A percentile compares a stretch with the other conserved stretches of the same genome.
Conservation (phyloP, 1,284 basidiomycete genomes). For the Naganishia albida region DNA sequence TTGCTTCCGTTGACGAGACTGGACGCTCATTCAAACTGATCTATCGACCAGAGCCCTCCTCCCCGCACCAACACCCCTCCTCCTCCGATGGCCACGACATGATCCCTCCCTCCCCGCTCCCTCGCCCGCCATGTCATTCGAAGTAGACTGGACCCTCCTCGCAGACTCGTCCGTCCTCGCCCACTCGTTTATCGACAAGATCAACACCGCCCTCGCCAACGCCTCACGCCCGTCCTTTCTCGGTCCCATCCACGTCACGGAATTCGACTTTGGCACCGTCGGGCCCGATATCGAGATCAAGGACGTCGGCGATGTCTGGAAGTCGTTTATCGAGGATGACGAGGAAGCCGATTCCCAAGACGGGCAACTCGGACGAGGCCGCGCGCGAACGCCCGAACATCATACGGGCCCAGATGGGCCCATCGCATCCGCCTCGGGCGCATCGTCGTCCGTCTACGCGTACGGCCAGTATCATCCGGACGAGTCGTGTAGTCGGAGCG, state of each 20-base stretch:
- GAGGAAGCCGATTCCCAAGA: constrained; percentile 60
- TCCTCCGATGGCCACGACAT: too few species aligned
- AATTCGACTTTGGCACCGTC: constrained; percentile 81
- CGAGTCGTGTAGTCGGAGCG: constrained; percentile 26
- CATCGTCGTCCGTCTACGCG: constrained; percentile 4
- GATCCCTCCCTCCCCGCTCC: neutral
- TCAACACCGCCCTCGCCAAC: constrained; percentile 75
- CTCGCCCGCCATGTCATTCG: constrained; percentile 55
- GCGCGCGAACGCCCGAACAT: constrained; percentile 53
- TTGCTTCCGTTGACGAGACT: too few species aligned
- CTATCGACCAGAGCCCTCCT: too few species aligned
- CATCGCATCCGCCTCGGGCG: constrained; percentile 11
- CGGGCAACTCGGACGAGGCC: constrained; percentile 53
- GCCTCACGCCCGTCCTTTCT: constrained; percentile 84
- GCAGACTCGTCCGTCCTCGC: constrained; percentile 62
- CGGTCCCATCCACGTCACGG: constrained; percentile 81
- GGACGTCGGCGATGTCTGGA: constrained; percentile 90
- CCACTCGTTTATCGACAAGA: constrained; percentile 67
- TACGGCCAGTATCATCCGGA: constrained; percentile 29
- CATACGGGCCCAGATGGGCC: constrained; percentile 32
- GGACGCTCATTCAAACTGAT: too few species aligned
- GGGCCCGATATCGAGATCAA: constrained; percentile 84
- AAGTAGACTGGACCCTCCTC: constrained; percentile 60
- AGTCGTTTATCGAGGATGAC: constrained; percentile 81
- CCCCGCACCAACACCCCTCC: too few species aligned